phyloP scores from a whole-genome alignment of 164 flowering plant genomes.

The Brasenia schreberi region DNA sequence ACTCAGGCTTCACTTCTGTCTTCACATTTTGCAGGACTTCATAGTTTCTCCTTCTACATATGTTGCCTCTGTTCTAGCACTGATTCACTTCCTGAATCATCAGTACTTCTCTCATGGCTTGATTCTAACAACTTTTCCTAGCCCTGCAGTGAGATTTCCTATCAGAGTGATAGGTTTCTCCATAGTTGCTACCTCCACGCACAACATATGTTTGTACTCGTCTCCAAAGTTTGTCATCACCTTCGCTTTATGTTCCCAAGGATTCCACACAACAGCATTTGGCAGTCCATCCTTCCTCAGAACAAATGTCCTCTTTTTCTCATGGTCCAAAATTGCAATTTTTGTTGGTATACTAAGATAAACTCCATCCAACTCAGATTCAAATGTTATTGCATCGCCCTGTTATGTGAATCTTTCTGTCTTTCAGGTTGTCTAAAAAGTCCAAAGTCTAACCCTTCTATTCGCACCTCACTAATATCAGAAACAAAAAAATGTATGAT shows the following conservation, averaged over 20 bases:
- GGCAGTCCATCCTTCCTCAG: constrained; percentile 33
- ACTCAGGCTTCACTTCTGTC: too few species aligned
- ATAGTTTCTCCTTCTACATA: too few species aligned
- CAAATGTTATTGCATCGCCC: constrained; percentile 61
- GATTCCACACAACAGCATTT: constrained; percentile 71
- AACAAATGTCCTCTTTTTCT: constrained; percentile 85
- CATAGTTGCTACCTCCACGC: constrained; percentile 68
- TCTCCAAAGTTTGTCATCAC: constrained; percentile 53
- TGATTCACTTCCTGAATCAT: constrained; percentile 25
- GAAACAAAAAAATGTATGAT: constrained; percentile 86
- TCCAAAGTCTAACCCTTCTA: constrained; percentile 91
- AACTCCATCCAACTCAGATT: constrained; percentile 19
- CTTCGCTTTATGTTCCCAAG: constrained; percentile 74
- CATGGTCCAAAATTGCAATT: constrained; percentile 82
- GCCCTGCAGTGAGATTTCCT: constrained; percentile 26
- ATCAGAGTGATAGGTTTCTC: constrained; percentile 24
- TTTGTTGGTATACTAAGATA: constrained; percentile 81
- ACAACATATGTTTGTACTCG: constrained; percentile 73
- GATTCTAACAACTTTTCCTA: constrained; percentile 26
- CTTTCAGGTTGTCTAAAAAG: constrained; percentile 71
- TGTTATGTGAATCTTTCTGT: constrained; percentile 82
- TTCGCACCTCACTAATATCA: constrained; percentile 92
- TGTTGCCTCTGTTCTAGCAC: constrained; percentile 27
- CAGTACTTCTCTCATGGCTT: constrained; percentile 25
- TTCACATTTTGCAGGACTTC: too few species aligned